Evolutionary conservation across 139 green algal genomes (phyloP).

Genomic region (Zygnema circumcarinatum): DNA sequence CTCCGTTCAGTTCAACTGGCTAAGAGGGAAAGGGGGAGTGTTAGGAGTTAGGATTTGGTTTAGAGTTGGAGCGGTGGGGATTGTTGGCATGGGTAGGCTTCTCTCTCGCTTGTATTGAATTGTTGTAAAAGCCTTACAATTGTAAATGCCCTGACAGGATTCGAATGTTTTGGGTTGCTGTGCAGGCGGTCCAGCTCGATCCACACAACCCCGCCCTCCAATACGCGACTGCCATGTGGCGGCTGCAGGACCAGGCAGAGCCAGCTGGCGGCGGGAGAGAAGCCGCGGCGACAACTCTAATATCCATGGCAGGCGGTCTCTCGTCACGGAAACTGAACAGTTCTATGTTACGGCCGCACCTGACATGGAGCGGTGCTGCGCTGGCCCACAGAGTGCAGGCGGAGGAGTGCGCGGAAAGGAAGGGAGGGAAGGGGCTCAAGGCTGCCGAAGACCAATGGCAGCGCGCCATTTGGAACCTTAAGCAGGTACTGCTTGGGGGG

Average conservation of each 20-base stretch:
- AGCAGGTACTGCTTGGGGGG: neutral
- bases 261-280: neutral
- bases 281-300: neutral
- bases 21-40: neutral
- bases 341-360: neutral
- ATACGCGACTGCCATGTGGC: neutral
- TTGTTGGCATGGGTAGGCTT: neutral
- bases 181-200: conserved; percentile 6
- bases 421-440: neutral
- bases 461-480: neutral
- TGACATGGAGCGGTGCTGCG: neutral
- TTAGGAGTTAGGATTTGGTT: neutral
- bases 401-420: neutral
- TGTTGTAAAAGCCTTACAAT: neutral
- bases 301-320: neutral
- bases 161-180: neutral
- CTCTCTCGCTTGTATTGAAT: neutral
- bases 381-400: neutral
- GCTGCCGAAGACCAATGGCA: neutral
- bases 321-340: no score
- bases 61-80: neutral
- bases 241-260: neutral
- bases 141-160: neutral
- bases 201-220: neutral
- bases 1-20: neutral